A percentile compares a stretch with the other conserved stretches of the same genome.
Conservation (phyloP, 805 yeast species). For the Teunomyces lycoperdinae region DNA sequence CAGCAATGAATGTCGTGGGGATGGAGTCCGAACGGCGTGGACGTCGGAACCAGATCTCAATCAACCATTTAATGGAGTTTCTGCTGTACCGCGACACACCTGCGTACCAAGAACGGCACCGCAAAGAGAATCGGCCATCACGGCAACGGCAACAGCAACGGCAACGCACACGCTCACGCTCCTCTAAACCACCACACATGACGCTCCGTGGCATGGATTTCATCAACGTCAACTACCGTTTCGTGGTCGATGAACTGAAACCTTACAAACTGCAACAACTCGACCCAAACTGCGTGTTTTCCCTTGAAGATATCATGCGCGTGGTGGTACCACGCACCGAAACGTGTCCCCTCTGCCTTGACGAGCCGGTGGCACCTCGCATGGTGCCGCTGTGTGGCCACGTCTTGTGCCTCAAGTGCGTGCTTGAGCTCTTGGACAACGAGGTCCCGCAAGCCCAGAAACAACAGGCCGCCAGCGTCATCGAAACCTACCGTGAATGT, state of each 20-base stretch:
- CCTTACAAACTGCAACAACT: constrained; percentile 55
- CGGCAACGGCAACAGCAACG: constrained; percentile 2
- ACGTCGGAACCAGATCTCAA: constrained; percentile 43
- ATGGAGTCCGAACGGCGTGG: neutral
- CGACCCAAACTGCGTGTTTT: constrained; percentile 76
- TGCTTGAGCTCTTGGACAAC: constrained; percentile 66
- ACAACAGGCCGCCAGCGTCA: constrained; percentile 31
- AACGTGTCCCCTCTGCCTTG: constrained; percentile 91
- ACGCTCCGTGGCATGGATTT: constrained; percentile 53
- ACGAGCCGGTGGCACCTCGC: constrained; percentile 84
- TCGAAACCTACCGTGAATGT: constrained; percentile 62
- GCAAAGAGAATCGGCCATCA: neutral
- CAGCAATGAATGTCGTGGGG: no score
- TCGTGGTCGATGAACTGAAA: constrained; percentile 67
- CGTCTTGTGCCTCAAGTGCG: constrained; percentile 79
- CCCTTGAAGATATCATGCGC: constrained; percentile 58
- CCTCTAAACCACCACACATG: neutral
- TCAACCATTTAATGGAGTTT: constrained; percentile 67
- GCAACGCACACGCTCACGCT: neutral
- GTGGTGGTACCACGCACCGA: constrained; percentile 74
- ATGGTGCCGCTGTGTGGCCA: constrained; percentile 94
- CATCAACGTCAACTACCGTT: constrained; percentile 80
- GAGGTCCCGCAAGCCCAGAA: constrained; percentile 40
- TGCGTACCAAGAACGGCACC: constrained; percentile 12
- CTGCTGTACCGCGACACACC: constrained; percentile 40